These are phyloP conservation scores for Thermothelomyces thermophilus DNA, from an alignment of 2,329 filamentous ascomycete genomes.

Conservation along the genomic window DNA sequence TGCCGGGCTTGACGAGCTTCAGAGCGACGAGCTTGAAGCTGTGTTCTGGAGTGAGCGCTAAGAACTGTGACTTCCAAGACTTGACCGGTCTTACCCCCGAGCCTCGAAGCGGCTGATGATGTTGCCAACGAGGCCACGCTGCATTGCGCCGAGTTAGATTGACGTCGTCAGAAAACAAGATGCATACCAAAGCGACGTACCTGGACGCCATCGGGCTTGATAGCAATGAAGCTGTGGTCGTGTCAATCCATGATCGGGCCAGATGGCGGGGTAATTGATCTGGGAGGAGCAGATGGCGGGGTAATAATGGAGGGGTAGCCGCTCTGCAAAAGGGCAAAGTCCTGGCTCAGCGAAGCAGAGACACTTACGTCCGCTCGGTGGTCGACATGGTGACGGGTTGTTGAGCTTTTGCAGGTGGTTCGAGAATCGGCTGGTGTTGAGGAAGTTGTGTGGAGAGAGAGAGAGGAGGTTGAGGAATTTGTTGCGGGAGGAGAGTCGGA, in stretches of 20 bases:
- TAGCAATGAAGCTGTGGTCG: constrained; percentile 87
- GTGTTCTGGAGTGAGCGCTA: constrained; percentile 18
- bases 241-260: constrained; percentile 15
- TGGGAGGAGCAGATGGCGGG: constrained; percentile 13
- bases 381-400: constrained; percentile 56
- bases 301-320: constrained; percentile 24
- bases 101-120: constrained; percentile 98
- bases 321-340: constrained; percentile 11
- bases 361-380: constrained; percentile 76
- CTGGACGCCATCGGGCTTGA: constrained; percentile 99
- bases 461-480: constrained; percentile 20
- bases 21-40: constrained; percentile 98
- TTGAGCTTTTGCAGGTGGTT: constrained; percentile 37
- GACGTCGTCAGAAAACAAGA: not conserved
- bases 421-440: constrained; percentile 39
- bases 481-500: constrained; percentile 6
- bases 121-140: constrained; percentile 96
- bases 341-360: not conserved
- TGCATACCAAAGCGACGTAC: constrained; percentile 46
- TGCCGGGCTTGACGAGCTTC: constrained; percentile 83
- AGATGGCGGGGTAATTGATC: constrained; percentile 18
- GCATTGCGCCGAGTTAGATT: constrained; percentile 23
- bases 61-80: not conserved
- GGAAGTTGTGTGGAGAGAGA: constrained; percentile 20
- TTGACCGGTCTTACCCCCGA: constrained; percentile 60